Evolutionary conservation across 495 filamentous ascomycete species (phyloP), one percentile per base, ranked within the genome.

Genomic region (Talaromyces borbonicus): DNA sequence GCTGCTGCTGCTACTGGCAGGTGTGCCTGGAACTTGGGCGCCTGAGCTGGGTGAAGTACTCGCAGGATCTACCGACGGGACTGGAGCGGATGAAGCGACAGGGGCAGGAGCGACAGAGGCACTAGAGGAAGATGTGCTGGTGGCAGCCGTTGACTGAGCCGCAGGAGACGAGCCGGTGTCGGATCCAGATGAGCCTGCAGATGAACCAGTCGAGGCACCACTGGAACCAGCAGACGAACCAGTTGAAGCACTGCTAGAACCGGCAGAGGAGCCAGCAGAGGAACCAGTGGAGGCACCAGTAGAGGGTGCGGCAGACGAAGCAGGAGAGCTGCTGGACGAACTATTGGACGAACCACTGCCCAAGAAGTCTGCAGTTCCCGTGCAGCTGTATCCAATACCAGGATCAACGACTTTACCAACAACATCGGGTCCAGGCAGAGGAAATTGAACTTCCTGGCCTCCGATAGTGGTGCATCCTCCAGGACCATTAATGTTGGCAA

Each of bases 391-490:
- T 26, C 61, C 61, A 39, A 50, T 51, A 18, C 55, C 62, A 35
- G 56, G n/a, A n/a, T n/a, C n/a, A n/a, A n/a, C 52, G 22, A 65
- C 51, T 27, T 53, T 51, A 35, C 72, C 62, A 37, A 60, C 56
- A 16, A 85, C 72, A 48, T 84, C 79, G 9, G 71, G 67, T 16
- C 85, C 85, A 8, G 84, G 82, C 40, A 80, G 54, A 15, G 82
- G 83, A 56, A 78, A 89, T 23, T 71, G 58, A 29, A 80, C 72
- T 19, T 85, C 75, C 29, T 62, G 38, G 8, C 58, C 63, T 51
- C 78, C 75, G 23, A 58, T 51, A 9, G 78, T 82, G 16, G 74
- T 83, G 3, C 51, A 55, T 32, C 25, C 38, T 51, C 79, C 84
- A 12, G 59, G 59, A 16, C 64, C 64, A 41, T 63, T 68, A 44